Percentiles rank a stretch among this genome's conserved stretches.
Evolutionary conservation across 2,329 filamentous ascomycete species (phyloP).

Genomic region (Trichophyton schoenleinii): DNA sequence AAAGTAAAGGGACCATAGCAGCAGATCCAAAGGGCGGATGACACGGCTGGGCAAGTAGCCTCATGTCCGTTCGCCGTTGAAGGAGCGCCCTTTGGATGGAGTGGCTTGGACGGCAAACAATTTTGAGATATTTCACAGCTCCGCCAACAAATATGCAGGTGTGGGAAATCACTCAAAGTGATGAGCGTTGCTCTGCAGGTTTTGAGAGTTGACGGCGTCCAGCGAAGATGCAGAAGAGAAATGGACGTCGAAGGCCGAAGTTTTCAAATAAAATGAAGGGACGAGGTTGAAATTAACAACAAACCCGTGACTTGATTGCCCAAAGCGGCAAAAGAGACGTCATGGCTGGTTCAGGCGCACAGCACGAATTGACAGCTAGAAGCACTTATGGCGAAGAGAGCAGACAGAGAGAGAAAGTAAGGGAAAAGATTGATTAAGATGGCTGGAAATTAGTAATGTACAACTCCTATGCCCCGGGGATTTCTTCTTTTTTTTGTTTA

Average conservation of each 20-base stretch:
- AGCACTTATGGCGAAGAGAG: not conserved
- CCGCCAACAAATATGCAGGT: no score
- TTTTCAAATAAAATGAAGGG: no score
- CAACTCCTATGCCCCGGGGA: not conserved
- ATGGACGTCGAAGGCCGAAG: no score
- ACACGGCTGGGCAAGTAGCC: not conserved
- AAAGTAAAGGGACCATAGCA: not conserved
- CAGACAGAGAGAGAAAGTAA: not conserved
- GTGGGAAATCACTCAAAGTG: no score
- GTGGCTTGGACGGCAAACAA: not conserved
- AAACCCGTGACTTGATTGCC: no score
- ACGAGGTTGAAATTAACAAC: no score
- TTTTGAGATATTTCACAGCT: not conserved
- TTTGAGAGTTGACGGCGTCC: no score
- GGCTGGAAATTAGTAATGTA: not conserved
- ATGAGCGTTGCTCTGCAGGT: no score
- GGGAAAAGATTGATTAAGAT: not conserved
- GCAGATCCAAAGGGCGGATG: not conserved
- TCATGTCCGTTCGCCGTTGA: not conserved
- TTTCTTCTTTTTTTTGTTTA: not conserved
- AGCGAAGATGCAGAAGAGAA: no score
- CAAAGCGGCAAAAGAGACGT: no score
- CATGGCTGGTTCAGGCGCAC: not conserved
- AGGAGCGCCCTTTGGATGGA: not conserved
- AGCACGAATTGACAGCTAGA: not conserved